A percentile compares a stretch with the other conserved stretches of the same genome.
Conservation (phyloP, 208 protist species). For the Trichomonas tenax region DNA sequence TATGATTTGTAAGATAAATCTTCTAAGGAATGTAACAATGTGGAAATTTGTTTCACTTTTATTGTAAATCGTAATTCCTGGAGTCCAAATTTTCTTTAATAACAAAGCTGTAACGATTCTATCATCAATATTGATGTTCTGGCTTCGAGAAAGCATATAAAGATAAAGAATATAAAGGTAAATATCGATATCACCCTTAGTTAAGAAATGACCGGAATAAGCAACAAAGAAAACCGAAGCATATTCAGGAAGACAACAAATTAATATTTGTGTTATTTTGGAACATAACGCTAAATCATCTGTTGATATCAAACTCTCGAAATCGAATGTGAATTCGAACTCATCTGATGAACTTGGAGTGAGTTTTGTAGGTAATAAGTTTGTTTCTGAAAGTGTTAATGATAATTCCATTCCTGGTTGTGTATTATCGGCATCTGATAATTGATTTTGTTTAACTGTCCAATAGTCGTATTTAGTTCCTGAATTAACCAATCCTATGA, state of each 20-base stretch:
- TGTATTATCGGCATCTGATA: neutral
- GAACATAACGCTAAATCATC: neutral
- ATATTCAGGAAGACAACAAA: neutral
- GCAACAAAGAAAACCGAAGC: neutral
- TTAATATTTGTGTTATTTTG: neutral
- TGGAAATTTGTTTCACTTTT: neutral
- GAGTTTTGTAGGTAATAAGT: neutral
- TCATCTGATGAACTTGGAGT: neutral
- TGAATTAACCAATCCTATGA: no score
- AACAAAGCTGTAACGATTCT: neutral
- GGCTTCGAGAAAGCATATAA: neutral
- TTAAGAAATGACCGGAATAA: neutral
- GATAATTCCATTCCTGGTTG: neutral
- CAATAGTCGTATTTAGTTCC: neutral
- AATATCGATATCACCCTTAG: neutral
- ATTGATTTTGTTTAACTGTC: neutral
- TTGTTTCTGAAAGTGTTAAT: neutral
- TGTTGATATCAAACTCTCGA: neutral
- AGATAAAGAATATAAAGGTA: neutral
- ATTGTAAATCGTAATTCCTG: neutral
- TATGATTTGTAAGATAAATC: neutral
- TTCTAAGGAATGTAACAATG: neutral
- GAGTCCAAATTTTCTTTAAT: neutral
- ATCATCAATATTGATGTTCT: neutral
- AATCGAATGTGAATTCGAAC: neutral